phyloP scores from a whole-genome alignment of 2,329 filamentous ascomycete genomes.

The Phaeophleospora eucalypticola region DNA sequence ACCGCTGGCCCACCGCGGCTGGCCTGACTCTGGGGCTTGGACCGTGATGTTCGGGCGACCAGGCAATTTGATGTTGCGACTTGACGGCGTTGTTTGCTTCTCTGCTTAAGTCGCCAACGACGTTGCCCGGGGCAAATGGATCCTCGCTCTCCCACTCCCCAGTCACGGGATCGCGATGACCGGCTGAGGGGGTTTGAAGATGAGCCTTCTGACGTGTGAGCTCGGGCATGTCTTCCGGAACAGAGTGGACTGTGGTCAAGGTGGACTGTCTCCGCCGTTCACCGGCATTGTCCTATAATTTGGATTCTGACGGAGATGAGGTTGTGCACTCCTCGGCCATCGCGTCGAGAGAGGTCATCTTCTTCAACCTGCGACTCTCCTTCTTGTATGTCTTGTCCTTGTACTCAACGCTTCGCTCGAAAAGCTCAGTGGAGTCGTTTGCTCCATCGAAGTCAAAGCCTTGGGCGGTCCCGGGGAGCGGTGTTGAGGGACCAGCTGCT shows the following conservation, averaged over 20 bases:
- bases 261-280: constrained; percentile 4
- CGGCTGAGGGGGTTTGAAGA: constrained; percentile 8
- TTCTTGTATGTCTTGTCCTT: constrained; percentile 14
- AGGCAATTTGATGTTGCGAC: constrained; percentile 10
- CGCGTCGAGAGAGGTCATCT: constrained; percentile 27
- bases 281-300: not conserved
- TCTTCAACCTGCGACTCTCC: constrained; percentile 17
- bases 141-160: constrained; percentile 20
- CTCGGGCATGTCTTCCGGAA: constrained; percentile 14
- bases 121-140: constrained; percentile 18
- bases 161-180: constrained; percentile 10
- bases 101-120: constrained; percentile 6
- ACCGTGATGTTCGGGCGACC: constrained; percentile 16
- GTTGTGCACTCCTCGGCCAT: constrained; percentile 19
- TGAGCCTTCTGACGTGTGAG: constrained; percentile 15
- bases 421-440: constrained; percentile 17
- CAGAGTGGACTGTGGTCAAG: constrained; percentile 5
- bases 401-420: constrained; percentile 27
- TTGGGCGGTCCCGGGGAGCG: constrained; percentile 20
- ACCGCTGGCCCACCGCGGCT: too few relatives aligned
- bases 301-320: not conserved
- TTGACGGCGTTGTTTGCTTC: not conserved
- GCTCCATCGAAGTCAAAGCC: constrained; percentile 17
- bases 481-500: not conserved
- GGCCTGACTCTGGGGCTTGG: constrained; percentile 5